Evolutionary conservation across 1,284 basidiomycete genomes (phyloP).

Genomic region (Agaricales sp.): DNA sequence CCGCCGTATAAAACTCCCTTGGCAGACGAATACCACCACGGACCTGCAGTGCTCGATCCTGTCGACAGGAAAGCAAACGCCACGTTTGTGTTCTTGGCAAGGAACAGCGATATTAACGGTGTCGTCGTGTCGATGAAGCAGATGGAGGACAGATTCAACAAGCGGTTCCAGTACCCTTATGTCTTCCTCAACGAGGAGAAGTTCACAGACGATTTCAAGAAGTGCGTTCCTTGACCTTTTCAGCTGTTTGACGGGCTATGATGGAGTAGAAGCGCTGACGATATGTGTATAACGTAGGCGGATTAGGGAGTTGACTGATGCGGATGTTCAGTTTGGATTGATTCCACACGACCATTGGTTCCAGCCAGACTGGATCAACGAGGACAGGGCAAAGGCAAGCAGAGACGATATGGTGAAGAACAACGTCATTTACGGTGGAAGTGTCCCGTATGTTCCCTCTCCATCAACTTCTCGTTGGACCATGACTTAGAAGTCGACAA

Average conservation of each 20-base stretch:
- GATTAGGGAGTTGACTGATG: not conserved
- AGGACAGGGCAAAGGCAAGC: conserved; percentile 35
- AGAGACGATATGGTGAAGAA: conserved; percentile 38
- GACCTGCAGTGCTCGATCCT: not conserved
- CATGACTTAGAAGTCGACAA: too few species aligned
- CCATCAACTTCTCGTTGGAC: too few species aligned
- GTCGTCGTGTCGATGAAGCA: conserved; percentile 25
- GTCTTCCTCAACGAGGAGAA: conserved; percentile 41
- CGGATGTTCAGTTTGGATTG: conserved; percentile 13
- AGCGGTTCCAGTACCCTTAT: conserved; percentile 37
- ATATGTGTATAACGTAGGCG: not conserved
- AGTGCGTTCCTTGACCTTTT: conserved; percentile 14
- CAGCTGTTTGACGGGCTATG: too few species aligned
- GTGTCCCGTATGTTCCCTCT: conserved; percentile 3
- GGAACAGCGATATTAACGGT: conserved; percentile 40
- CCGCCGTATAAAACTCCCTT: conserved; percentile 44
- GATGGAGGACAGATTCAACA: conserved; percentile 30
- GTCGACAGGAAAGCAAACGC: conserved; percentile 35
- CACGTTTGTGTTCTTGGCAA: conserved; percentile 40
- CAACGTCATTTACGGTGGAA: conserved; percentile 20
- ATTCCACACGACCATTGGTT: conserved; percentile 22
- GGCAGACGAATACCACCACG: conserved; percentile 43
- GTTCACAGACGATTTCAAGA: conserved; percentile 38
- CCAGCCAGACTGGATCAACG: conserved; percentile 50
- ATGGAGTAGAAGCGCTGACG: too few species aligned